Evolutionary conservation across 2,329 filamentous ascomycete species (phyloP).

Genomic region (Ophiostoma ulmi): DNA sequence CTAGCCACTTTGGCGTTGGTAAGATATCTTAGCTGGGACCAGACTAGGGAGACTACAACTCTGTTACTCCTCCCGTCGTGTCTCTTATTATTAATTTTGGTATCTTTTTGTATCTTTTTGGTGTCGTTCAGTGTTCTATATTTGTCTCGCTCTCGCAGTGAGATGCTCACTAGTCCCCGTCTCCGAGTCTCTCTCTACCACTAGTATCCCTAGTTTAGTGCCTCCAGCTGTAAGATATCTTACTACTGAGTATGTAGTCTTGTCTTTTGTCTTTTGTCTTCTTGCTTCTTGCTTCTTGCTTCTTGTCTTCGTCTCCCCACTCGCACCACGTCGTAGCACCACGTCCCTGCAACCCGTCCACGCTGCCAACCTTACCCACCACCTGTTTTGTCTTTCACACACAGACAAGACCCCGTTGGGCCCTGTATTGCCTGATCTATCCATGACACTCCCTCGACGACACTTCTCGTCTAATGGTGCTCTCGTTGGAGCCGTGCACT

Average conservation of each 20-base stretch:
- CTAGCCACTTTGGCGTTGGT: conserved; percentile 2
- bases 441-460: conserved; percentile 3
- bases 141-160: background rate
- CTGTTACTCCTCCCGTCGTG: background rate
- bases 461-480: background rate
- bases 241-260: background rate
- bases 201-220: background rate
- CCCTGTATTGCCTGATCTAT: conserved; percentile 2
- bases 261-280: conserved; percentile 2
- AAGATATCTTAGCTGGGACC: background rate
- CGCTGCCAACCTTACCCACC: conserved; percentile 15
- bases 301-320: conserved; percentile 2
- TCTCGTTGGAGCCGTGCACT: conserved; percentile 16
- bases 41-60: background rate
- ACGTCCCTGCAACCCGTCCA: conserved; percentile 4
- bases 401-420: background rate
- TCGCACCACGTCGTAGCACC: background rate
- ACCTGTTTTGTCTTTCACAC: background rate
- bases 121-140: background rate
- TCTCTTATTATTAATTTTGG: background rate
- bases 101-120: background rate
- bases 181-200: background rate
- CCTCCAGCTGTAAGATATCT: background rate
- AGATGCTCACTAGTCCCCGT: background rate
- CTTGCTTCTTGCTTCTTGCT: too few species aligned